Evolutionary conservation across 371 early-diverging fungal genomes (phyloP).

Genomic region (Mortierella sp.): DNA sequence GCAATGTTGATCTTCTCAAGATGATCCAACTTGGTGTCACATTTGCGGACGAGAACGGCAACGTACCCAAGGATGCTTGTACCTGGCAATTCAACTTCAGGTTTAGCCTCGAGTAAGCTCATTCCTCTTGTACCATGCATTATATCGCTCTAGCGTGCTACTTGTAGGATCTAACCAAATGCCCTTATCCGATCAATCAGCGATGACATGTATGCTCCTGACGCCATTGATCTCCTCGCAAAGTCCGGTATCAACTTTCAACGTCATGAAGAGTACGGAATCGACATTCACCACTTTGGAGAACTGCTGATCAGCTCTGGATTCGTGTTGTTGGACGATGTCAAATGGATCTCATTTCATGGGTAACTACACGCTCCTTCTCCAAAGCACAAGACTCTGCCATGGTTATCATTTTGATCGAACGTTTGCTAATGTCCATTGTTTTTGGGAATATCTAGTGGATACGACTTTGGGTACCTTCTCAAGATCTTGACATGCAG

Average conservation of each 20-base stretch:
- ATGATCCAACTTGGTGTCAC: slow-evolving; percentile 99
- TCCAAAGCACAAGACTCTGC: too few species aligned
- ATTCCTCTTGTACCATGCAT: too few species aligned
- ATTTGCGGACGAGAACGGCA: slow-evolving; percentile 94
- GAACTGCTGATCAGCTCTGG: slow-evolving; percentile 98
- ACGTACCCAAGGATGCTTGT: slow-evolving; percentile 87
- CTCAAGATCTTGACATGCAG: slow-evolving; percentile 96
- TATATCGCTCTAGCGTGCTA: too few species aligned
- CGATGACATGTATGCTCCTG: slow-evolving; percentile 99
- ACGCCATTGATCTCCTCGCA: slow-evolving; percentile 96
- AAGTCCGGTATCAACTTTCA: slow-evolving; percentile 99
- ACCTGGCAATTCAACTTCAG: slow-evolving; percentile 99
- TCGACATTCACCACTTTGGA: slow-evolving; percentile 97
- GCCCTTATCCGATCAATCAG: slow-evolving; percentile 52
- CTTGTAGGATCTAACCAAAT: too few species aligned
- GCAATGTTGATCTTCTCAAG: slow-evolving; percentile 98
- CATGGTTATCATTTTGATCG: not conserved
- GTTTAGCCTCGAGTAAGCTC: slow-evolving; percentile 85
- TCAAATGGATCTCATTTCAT: slow-evolving; percentile 99
- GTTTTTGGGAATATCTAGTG: slow-evolving; percentile 61
- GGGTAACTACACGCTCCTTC: slow-evolving; percentile 64
- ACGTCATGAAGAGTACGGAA: slow-evolving; percentile 97
- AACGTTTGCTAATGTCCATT: slow-evolving; percentile 1
- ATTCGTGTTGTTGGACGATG: slow-evolving; percentile 91
- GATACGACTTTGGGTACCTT: slow-evolving; percentile 99